phyloP scores from a whole-genome alignment of 306 rosid genomes.

The Spatholobus suberectus region DNA sequence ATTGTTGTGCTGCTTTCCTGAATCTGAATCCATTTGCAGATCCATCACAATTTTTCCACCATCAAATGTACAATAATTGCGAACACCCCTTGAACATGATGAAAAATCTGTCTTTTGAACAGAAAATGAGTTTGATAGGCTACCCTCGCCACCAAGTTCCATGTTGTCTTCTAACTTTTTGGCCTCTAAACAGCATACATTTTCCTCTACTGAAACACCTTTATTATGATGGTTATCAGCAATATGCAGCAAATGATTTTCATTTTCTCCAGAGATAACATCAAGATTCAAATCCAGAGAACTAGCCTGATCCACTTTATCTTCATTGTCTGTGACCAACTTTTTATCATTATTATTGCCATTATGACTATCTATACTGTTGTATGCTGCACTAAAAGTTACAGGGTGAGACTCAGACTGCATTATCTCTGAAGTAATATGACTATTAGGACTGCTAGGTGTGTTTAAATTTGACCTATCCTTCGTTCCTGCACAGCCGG shows the following conservation, averaged over 20 bases:
- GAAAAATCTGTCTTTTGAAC: slow-evolving; percentile 43
- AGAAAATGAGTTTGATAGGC: slow-evolving; percentile 26
- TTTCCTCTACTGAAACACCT: slow-evolving; percentile 48
- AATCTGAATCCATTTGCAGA: slow-evolving; percentile 41
- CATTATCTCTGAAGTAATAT: slow-evolving; percentile 65
- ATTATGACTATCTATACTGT: slow-evolving; percentile 52
- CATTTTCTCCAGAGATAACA: slow-evolving; percentile 50
- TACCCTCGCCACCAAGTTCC: slow-evolving; percentile 42
- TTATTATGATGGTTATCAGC: slow-evolving; percentile 49
- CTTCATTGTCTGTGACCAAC: slow-evolving; percentile 39
- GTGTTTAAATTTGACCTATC: slow-evolving; percentile 55
- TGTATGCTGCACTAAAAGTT: slow-evolving; percentile 49
- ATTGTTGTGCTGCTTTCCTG: slow-evolving; percentile 38
- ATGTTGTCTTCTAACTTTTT: slow-evolving; percentile 43
- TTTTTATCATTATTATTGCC: slow-evolving; percentile 38
- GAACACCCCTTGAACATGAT: slow-evolving; percentile 43
- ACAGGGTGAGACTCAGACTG: slow-evolving; percentile 62
- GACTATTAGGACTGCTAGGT: slow-evolving; percentile 55
- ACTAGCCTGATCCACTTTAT: slow-evolving; percentile 48
- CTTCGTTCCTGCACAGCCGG: slow-evolving; percentile 47
- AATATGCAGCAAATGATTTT: slow-evolving; percentile 39
- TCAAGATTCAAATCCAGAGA: slow-evolving; percentile 67
- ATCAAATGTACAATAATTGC: slow-evolving; percentile 39
- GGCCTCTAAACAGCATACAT: slow-evolving; percentile 32
- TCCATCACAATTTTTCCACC: slow-evolving; percentile 60